Evolutionary conservation across 306 rosid species (phyloP), one percentile per base, ranked within the genome.

Genomic region (Alnus glutinosa): DNA sequence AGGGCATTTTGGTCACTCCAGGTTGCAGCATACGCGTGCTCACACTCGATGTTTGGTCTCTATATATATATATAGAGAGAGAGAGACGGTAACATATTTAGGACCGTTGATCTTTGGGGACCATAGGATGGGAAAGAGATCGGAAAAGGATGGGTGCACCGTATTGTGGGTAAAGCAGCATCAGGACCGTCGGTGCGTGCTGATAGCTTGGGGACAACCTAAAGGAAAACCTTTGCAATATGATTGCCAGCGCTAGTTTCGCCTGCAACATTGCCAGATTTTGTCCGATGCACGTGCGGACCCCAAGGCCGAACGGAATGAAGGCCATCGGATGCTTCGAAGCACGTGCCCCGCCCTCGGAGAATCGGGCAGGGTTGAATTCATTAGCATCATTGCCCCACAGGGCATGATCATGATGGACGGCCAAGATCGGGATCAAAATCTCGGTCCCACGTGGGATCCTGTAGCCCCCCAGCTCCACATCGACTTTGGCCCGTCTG

Each of bases 141-240:
- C 81, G 83, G 80, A 96, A 90, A 34, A 90, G 76, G 79, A 96
- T 77, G 50, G 99, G 99, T 0, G 98, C 99, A 9, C 99, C 99
- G 59, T 96, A 73, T 72, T 96, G 99, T 14, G 99, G 99, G 78
- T 96, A 86, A 28, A 96, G 98, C 37, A 93, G 85, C 98, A 96
- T 96, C 79, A 90, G 88, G 63, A 96, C 99, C 72, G 99, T 90
- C 42, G 99, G 99, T 16, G 97, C 99, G 19, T 96, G 99, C 49
- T 88, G 96, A 83, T 96, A 96, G 73, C 84, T 85, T 4, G 98
- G 97, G 81, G 98, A 90, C 85, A 96, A 76, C 77, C 87, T 87
- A 82, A 96, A 96, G 3, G 86, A 80, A 90, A 96, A 91, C 49
- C 98, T 96, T 84, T 90, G 98, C 32, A 96, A 86, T 83, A 96